Evolutionary conservation across 2,329 filamentous ascomycete genomes (phyloP), one percentile per base, ranked within the genome.

Genomic region (Kalaharituber pfeilii): DNA sequence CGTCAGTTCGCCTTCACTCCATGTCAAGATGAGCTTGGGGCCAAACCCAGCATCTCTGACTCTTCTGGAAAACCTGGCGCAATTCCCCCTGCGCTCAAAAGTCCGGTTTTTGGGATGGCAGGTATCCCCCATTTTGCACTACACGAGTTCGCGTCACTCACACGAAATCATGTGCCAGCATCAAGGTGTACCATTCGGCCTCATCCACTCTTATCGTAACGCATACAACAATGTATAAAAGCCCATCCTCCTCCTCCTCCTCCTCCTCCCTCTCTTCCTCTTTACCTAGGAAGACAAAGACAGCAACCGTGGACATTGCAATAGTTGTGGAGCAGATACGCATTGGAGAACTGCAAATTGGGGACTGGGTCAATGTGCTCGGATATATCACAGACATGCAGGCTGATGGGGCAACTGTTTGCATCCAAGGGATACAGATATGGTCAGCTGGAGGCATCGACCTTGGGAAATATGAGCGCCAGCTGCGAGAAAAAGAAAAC

Each of bases 21-120:
- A n/a, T n/a, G n/a, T n/a, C n/a, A n/a, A 50, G 11, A 25, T 25
- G n/a, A 49, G n/a, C 24, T 9, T 9, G 9, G 30, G 30, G 9
- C 44, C 44, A 18, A 11, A 13, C 44, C 44, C 44, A 13, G 1
- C 44, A 26, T 26, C 20, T 50, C 22, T 50, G 22, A 25, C 49
- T 11, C 44, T 20, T 13, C 20, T 49, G n/a, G 24, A 49, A 22
- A 50, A 25, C 28, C 22, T 27, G 20, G 20, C 20, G n/a, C n/a
- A 22, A 5, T 50, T 50, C 25, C 13, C 11, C 47, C n/a, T 50
- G 47, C 47, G 77, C 39, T 76, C 79, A n/a, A 96, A 96, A 70
- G 82, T 95, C 57, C 81, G 89, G 57, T 94, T 96, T 67, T 70
- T 96, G 51, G 88, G 86, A 68, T 95, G 87, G 88, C 94, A 75